Evolutionary conservation across 2,329 filamentous ascomycete species (phyloP).

Genomic region (Calycina herbarum): DNA sequence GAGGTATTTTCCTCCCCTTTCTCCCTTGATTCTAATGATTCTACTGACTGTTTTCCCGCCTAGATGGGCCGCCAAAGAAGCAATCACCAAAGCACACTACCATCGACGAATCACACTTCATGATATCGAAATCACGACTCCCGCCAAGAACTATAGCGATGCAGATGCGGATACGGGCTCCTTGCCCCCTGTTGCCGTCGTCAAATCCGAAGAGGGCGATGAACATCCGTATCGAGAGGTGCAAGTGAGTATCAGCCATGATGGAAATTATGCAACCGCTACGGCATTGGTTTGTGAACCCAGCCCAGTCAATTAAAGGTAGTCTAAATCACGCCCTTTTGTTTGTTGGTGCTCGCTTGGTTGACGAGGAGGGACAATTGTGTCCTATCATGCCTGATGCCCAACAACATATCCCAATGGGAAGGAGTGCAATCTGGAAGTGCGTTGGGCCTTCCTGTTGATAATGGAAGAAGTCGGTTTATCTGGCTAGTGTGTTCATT

Average conservation of each 20-base stretch:
- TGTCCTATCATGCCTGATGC: no score
- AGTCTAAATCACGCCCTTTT: no score
- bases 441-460: no score
- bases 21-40: background rate
- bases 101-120: constrained; percentile 60
- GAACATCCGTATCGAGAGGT: constrained; percentile 52
- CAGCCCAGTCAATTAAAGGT: background rate
- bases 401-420: no score
- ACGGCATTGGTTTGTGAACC: constrained; percentile 37
- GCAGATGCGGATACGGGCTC: constrained; percentile 9
- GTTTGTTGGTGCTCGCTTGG: no score
- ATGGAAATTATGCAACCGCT: constrained; percentile 77
- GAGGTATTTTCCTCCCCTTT: background rate
- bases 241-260: constrained; percentile 81
- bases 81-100: constrained; percentile 69
- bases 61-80: constrained; percentile 67
- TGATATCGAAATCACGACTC: constrained; percentile 50
- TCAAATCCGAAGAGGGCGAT: constrained; percentile 20
- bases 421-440: no score
- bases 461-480: no score
- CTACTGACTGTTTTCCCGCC: background rate
- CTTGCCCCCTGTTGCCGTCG: constrained; percentile 26
- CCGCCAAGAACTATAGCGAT: constrained; percentile 1
- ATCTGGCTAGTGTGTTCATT: no score
- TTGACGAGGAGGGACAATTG: no score